Evolutionary conservation across 345 rosid species (phyloP).

Genomic region (Brassica napus): Da-Ae NC_063449.1:5497001-5497500

Average conservation of each 20-base stretch:
- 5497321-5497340: background rate
- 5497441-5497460: conserved; percentile 12
- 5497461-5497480: conserved; percentile 7
- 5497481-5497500: background rate
- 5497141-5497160: conserved; percentile 20
- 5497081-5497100: conserved; percentile 53
- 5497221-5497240: conserved; percentile 37
- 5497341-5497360: background rate
- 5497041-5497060: conserved; percentile 54
- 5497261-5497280: conserved; percentile 12
- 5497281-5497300: conserved; percentile 22
- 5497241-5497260: conserved; percentile 29
- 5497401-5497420: background rate
- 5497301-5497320: conserved; percentile 4
- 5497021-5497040: conserved; percentile 54
- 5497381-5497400: conserved; percentile 30
- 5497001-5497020: conserved; percentile 16
- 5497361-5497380: conserved; percentile 1
- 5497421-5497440: conserved; percentile 18
- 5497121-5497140: conserved; percentile 43
- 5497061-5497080: conserved; percentile 58
- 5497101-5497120: conserved; percentile 54
- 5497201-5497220: conserved; percentile 42
- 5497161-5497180: conserved; percentile 2
- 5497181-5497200: conserved; percentile 21